Conservation (phyloP, 2,329 filamentous ascomycete genomes). For the Trichophyton benhamiae region DNA sequence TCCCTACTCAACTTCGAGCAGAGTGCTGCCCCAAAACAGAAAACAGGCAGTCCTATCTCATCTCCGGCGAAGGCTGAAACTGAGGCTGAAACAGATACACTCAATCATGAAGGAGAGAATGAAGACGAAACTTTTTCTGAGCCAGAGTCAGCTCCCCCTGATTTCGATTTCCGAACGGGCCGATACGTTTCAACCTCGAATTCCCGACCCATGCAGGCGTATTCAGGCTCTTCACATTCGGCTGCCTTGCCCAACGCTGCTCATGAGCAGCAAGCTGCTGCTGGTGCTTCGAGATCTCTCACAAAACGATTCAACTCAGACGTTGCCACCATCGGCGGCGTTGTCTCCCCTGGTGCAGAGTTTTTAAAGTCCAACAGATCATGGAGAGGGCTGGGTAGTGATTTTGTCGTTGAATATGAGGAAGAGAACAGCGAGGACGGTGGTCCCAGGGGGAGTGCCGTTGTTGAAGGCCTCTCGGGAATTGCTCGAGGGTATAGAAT, state of each 20-base stretch:
- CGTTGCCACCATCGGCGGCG: slow-evolving; percentile 67
- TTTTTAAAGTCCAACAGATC: slow-evolving; percentile 70
- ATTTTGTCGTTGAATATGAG: slow-evolving; percentile 55
- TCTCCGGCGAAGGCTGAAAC: slow-evolving; percentile 13
- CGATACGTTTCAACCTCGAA: slow-evolving; percentile 66
- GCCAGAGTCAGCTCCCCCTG: slow-evolving; percentile 57
- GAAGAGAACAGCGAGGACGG: slow-evolving; percentile 35
- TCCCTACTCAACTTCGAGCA: slow-evolving; percentile 41
- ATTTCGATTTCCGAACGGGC: slow-evolving; percentile 85
- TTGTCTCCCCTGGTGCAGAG: slow-evolving; percentile 83
- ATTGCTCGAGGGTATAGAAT: slow-evolving; percentile 81
- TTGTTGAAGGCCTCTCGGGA: slow-evolving; percentile 79
- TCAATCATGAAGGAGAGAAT: slow-evolving; percentile 30
- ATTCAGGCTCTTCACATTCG: slow-evolving; percentile 19
- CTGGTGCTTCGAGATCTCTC: slow-evolving; percentile 40
- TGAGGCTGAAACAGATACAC: slow-evolving; percentile 13
- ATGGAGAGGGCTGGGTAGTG: slow-evolving; percentile 84
- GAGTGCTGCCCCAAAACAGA: neutral
- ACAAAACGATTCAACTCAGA: slow-evolving; percentile 56
- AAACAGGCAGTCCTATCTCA: slow-evolving; percentile 1
- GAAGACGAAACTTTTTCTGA: slow-evolving; percentile 51
- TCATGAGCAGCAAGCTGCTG: neutral
- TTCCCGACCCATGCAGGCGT: slow-evolving; percentile 41
- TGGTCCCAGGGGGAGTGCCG: slow-evolving; percentile 26
- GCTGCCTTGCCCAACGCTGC: slow-evolving; percentile 4